These are phyloP conservation scores for Marasmius tenuissimus DNA, from an alignment of 1,284 basidiomycete genomes.

Conservation along the genomic window DNA sequence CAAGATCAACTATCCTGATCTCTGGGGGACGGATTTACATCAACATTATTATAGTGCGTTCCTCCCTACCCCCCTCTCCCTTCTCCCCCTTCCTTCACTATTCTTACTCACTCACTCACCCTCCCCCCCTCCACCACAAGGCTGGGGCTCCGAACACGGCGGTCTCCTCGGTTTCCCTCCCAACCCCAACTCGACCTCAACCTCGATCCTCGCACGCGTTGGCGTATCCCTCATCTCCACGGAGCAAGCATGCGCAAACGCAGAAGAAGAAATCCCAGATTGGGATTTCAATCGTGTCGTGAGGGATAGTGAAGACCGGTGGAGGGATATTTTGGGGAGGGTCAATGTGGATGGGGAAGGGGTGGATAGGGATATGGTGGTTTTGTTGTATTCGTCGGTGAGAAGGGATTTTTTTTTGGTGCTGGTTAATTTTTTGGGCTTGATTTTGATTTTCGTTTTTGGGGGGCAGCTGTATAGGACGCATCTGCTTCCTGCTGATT, in stretches of 20 bases:
- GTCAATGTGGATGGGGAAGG: constrained; percentile 51
- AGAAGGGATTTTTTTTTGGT: constrained; percentile 10
- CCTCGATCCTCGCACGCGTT: constrained; percentile 50
- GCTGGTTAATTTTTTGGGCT: not conserved
- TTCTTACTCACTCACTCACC: too few species aligned
- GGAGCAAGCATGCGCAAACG: constrained; percentile 58
- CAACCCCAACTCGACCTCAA: constrained; percentile 28
- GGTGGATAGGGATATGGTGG: constrained; percentile 46
- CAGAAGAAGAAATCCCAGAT: constrained; percentile 58
- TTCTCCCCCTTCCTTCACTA: too few species aligned
- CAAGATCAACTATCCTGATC: constrained; percentile 49
- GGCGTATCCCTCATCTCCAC: constrained; percentile 64
- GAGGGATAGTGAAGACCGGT: constrained; percentile 41
- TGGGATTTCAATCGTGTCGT: constrained; percentile 53
- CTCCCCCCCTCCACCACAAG: constrained; percentile 15
- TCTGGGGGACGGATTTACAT: constrained; percentile 41
- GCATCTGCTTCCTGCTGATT: constrained; percentile 67
- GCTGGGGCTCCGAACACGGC: constrained; percentile 42
- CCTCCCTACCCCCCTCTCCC: not conserved
- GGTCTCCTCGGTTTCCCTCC: constrained; percentile 52
- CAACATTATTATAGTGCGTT: constrained; percentile 48
- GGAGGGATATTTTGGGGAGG: constrained; percentile 56
- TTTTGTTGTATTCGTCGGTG: constrained; percentile 61
- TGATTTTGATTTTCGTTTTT: constrained; percentile 3
- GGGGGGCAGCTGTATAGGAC: constrained; percentile 62